Conservation (phyloP, 768 basidiomycete species). For the Phaeotremella fagi region DNA sequence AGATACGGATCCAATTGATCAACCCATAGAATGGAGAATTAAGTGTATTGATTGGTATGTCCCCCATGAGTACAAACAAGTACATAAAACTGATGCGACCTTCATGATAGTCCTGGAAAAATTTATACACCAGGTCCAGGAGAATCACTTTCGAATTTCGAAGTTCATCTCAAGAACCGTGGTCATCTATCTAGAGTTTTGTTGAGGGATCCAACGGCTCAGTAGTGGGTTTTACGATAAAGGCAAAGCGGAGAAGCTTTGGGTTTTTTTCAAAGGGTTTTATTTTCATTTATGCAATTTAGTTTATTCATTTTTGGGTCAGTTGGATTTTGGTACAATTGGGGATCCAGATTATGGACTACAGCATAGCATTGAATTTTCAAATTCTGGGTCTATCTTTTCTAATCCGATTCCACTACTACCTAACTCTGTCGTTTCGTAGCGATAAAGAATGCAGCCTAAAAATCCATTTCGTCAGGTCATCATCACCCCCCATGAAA, state of each 20-base stretch:
- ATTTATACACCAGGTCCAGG: slow-evolving; percentile 86
- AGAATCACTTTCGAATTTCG: slow-evolving; percentile 81
- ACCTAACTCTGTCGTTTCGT: slow-evolving; percentile 13
- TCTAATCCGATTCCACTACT: background rate
- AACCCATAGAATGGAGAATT: slow-evolving; percentile 76
- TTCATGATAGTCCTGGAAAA: slow-evolving; percentile 51
- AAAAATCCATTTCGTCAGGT: background rate
- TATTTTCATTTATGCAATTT: too few species aligned
- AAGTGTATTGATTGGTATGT: slow-evolving; percentile 91
- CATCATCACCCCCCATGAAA: background rate
- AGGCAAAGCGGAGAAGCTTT: too few species aligned
- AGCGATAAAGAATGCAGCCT: slow-evolving; percentile 69
- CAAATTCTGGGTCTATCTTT: too few species aligned
- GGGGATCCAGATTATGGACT: too few species aligned
- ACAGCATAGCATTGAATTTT: too few species aligned
- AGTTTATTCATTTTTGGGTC: too few species aligned
- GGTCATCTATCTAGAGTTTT: slow-evolving; percentile 45
- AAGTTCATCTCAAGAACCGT: slow-evolving; percentile 67
- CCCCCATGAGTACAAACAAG: background rate
- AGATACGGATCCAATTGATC: slow-evolving; percentile 49
- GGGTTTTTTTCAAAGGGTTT: too few species aligned
- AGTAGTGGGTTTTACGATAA: too few species aligned
- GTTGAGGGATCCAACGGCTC: background rate
- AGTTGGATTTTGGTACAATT: too few species aligned
- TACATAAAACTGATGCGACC: background rate